Evolutionary conservation across 2,329 filamentous ascomycete species (phyloP).

Genomic region (Exophiala mesophila): DNA sequence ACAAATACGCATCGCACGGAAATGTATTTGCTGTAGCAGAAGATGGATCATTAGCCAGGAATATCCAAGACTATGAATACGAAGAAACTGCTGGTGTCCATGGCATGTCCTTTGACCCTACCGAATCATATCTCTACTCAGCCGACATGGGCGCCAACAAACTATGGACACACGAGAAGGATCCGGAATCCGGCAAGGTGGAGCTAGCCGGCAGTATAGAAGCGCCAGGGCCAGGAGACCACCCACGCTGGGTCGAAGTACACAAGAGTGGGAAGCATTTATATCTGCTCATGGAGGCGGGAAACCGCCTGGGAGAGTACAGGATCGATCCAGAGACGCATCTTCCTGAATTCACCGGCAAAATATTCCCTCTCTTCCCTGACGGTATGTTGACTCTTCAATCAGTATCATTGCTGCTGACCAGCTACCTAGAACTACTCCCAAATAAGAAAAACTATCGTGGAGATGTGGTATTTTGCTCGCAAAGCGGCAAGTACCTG

Average conservation of each 20-base stretch:
- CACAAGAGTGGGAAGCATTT: conserved; percentile 72
- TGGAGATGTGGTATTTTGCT: conserved; percentile 75
- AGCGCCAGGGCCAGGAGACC: conserved; percentile 66
- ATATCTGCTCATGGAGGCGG: conserved; percentile 85
- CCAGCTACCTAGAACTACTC: conserved; percentile 25
- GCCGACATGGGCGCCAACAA: conserved; percentile 46
- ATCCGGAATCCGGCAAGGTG: conserved; percentile 55
- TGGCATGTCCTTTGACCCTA: conserved; percentile 45
- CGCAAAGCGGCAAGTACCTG: conserved; percentile 65
- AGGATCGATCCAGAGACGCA: conserved; percentile 68
- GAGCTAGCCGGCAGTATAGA: conserved; percentile 67
- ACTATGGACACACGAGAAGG: conserved; percentile 78
- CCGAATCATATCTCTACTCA: conserved; percentile 44
- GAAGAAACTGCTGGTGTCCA: conserved; percentile 43
- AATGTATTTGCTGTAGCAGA: conserved; percentile 56
- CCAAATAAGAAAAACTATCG: conserved; percentile 65
- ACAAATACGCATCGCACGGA: conserved; percentile 75
- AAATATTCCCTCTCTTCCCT: conserved; percentile 72
- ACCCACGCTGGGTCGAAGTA: conserved; percentile 84
- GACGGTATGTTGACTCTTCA: conserved; percentile 53
- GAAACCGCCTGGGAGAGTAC: conserved; percentile 78
- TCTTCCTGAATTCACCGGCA: conserved; percentile 72
- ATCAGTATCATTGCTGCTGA: neutral
- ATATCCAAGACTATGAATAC: conserved; percentile 46
- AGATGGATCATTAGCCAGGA: conserved; percentile 37